Conservation (phyloP, 2,329 filamentous ascomycete species). For the Proliferodiscus dingleyae region DNA sequence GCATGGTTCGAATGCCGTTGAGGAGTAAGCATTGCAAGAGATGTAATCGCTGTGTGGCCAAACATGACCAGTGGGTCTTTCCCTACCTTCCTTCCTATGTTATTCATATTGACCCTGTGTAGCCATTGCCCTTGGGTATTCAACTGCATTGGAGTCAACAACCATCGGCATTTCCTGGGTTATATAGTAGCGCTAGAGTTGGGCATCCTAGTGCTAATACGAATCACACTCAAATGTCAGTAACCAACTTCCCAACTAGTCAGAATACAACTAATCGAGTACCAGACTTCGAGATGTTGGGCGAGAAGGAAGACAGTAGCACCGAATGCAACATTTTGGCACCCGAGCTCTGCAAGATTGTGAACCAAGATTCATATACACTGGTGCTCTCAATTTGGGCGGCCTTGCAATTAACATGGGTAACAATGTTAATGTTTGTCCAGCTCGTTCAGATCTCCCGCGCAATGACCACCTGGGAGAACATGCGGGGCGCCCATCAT, state of each 20-base stretch:
- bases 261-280: constrained; percentile 24
- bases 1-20: constrained; percentile 89
- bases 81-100: background rate
- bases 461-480: constrained; percentile 94
- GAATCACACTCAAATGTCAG: constrained; percentile 68
- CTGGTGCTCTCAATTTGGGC: constrained; percentile 76
- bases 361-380: constrained; percentile 80
- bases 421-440: constrained; percentile 93
- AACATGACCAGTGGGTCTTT: constrained; percentile 81
- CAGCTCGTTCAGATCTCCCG: constrained; percentile 89
- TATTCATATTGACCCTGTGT: constrained; percentile 23
- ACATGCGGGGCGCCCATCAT: constrained; percentile 77
- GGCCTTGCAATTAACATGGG: constrained; percentile 83
- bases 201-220: constrained; percentile 69
- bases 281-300: constrained; percentile 60
- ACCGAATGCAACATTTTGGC: constrained; percentile 70
- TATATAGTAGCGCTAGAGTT: constrained; percentile 76
- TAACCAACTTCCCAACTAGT: constrained; percentile 4
- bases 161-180: constrained; percentile 90
- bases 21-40: constrained; percentile 93
- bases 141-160: constrained; percentile 94
- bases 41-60: constrained; percentile 88
- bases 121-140: constrained; percentile 98
- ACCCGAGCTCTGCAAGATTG: constrained; percentile 66
- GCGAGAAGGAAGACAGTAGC: constrained; percentile 40